phyloP scores from a whole-genome alignment of 2,329 filamentous ascomycete species.

The Aspergillus ochraceoroseus region DNA sequence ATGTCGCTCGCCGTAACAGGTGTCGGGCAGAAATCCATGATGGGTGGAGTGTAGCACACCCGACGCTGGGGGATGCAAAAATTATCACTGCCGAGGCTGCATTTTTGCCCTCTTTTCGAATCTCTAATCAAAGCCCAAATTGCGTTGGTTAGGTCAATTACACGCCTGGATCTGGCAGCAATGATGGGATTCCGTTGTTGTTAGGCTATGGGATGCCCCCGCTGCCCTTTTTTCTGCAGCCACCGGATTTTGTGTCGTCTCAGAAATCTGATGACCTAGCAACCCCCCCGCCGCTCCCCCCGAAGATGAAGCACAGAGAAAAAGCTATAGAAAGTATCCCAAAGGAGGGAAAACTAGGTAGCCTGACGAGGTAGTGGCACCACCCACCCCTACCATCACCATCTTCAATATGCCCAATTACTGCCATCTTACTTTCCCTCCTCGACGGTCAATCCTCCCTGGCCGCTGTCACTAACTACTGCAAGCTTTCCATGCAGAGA shows the following conservation, averaged over 20 bases:
- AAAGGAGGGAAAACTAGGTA: constrained; percentile 16
- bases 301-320: constrained; percentile 3
- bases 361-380: constrained; percentile 25
- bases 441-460: constrained; percentile 21
- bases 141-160: neutral
- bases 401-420: constrained; percentile 22
- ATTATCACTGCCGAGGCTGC: constrained; percentile 5
- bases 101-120: too few species aligned
- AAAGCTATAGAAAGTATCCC: constrained; percentile 12
- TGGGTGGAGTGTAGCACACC: constrained; percentile 11
- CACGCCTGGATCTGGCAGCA: neutral
- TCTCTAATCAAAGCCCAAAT: neutral
- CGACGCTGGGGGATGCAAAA: constrained; percentile 4
- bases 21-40: constrained; percentile 30
- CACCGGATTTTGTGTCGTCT: neutral
- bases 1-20: constrained; percentile 18
- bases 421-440: constrained; percentile 24
- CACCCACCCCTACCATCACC: constrained; percentile 23
- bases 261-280: constrained; percentile 4
- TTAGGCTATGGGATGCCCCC: neutral
- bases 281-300: too few species aligned
- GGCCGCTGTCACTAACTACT: constrained; percentile 27
- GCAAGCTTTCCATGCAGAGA: constrained; percentile 28
- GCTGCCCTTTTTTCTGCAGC: neutral
- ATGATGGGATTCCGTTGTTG: neutral